These are phyloP conservation scores for Dryadomyces quercivorus DNA, from an alignment of 2,329 filamentous ascomycete species.

Conservation along the genomic window DNA sequence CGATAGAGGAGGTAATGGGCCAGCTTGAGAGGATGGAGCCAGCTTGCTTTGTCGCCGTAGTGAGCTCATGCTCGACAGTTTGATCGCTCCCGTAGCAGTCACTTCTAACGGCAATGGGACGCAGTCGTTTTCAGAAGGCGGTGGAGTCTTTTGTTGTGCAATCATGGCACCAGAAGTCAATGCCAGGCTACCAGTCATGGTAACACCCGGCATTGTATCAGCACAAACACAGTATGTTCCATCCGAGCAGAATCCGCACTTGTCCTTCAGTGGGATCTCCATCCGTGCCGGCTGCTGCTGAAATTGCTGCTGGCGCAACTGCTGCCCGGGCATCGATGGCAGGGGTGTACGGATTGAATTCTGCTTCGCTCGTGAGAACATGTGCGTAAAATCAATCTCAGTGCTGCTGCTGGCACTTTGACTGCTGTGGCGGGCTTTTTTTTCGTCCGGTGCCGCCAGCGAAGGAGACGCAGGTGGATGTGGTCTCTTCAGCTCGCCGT, in stretches of 20 bases:
- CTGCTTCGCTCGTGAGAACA: conserved; percentile 40
- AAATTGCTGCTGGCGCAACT: conserved; percentile 12
- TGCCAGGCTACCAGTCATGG: conserved; percentile 25
- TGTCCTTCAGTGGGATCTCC: conserved; percentile 44
- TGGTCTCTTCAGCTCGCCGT: conserved; percentile 36
- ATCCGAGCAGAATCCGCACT: conserved; percentile 73
- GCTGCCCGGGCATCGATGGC: conserved; percentile 7
- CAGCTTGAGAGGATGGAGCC: conserved; percentile 6
- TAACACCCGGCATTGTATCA: conserved; percentile 29
- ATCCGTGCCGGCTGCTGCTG: conserved; percentile 6
- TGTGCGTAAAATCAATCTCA: conserved; percentile 64
- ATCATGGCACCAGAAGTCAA: conserved; percentile 13
- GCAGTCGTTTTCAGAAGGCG: conserved; percentile 49
- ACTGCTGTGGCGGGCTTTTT: conserved; percentile 34
- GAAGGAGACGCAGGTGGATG: conserved; percentile 28
- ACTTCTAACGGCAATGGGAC: conserved; percentile 45
- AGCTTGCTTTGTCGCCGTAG: conserved; percentile 18
- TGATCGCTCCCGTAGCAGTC: conserved; percentile 47
- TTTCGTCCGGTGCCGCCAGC: conserved; percentile 32
- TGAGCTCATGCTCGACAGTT: conserved; percentile 35
- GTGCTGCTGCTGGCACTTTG: conserved; percentile 25
- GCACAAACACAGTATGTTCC: conserved; percentile 75
- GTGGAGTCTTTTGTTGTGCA: conserved; percentile 42
- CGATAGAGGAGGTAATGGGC: conserved; percentile 12
- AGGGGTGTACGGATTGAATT: conserved; percentile 9